A percentile compares a stretch with the other conserved stretches of the same genome.
Conservation (phyloP, 345 rosid genomes). For the thale cress (Arabidopsis thaliana) region DNA sequence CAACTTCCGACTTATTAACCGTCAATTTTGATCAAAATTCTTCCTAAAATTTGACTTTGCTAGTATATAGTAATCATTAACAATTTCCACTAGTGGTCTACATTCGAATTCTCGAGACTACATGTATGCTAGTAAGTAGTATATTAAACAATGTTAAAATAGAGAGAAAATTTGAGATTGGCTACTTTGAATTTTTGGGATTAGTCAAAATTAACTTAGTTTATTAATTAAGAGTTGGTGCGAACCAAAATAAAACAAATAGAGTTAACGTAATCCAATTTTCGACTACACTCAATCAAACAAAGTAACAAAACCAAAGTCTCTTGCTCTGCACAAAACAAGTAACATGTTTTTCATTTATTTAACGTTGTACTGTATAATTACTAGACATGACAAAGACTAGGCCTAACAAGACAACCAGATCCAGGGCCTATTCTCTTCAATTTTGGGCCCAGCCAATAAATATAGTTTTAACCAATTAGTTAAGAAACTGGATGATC, state of each 20-base stretch:
- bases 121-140: neutral
- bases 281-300: constrained; percentile 17
- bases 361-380: neutral
- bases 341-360: constrained; percentile 14
- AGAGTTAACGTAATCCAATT: constrained; percentile 31
- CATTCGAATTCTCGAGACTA: constrained; percentile 3
- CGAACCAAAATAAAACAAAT: no score
- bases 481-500: neutral
- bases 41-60: neutral
- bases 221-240: neutral
- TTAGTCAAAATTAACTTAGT: constrained; percentile 1
- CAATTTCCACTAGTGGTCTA: neutral
- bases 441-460: constrained; percentile 14
- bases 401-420: neutral
- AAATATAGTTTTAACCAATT: neutral
- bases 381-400: neutral
- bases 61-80: neutral
- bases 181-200: neutral
- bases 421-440: neutral
- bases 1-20: neutral
- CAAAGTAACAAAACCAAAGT: neutral
- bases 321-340: neutral
- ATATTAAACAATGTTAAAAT: neutral
- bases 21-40: constrained; percentile 35
- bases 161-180: neutral